Base-by-base conservation (phyloP, 306 rosid genomes). In the Gleditsia sinensis region DNA sequence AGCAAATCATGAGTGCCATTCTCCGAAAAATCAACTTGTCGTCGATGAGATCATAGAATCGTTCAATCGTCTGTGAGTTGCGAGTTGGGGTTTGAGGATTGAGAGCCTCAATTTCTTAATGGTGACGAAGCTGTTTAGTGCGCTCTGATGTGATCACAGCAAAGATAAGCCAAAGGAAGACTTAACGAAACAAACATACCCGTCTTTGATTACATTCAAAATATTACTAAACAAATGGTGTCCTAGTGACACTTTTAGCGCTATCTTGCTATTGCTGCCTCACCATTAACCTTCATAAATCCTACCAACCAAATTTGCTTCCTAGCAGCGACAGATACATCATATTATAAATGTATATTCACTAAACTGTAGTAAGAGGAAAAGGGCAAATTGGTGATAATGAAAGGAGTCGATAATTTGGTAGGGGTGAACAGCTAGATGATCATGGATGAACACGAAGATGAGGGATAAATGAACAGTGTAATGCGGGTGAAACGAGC, bases 381-480 rank as follows among this genome's bases (percentile, higher is more conserved):
- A 56, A 59, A 17, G 42, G 60, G 51, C 19, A 67, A 77, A 33
- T 61, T 23, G 82, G 79, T 51, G 82, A 77, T 20, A 51, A 20
- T 20, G 67, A 17, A 40, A 12, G 74, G 37, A 69, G 62, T 32
- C 3, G 76, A 72, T 34, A 78, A 72, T 53, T n/a, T n/a, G n/a
- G n/a, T n/a, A n/a, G 63, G 60, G 61, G 56, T n/a, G 82, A 72
- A 82, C 53, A 67, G 80, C 7, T 51, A 32, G 43, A 14, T 13
- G 64, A 61, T 77, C 79, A 72, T 51, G 58, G 51, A 74, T 12
- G 49, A 36, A 62, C 16, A 53, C 46, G 59, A 8, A 56, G 84
- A 80, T 56, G 61, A 77, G 75, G 85, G 84, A 77, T 7, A 85
- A 83, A 82, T 33, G 83, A 88, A 89, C 60, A 88, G 97, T 71